Conservation (phyloP, 352 stramenopile species). For the Phytopythium aichiense region DNA sequence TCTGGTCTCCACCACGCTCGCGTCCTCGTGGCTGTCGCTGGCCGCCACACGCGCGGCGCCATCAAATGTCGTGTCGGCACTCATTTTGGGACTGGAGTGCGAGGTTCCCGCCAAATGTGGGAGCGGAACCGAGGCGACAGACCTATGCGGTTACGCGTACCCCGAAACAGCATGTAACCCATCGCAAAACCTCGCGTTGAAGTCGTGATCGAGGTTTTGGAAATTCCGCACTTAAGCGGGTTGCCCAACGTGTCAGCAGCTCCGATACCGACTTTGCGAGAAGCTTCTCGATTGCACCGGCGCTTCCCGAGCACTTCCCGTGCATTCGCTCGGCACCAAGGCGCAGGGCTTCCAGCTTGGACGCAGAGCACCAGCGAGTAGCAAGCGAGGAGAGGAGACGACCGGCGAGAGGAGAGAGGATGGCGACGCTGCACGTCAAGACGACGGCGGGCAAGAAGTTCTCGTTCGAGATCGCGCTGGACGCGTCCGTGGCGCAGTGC, state of each 20-base stretch:
- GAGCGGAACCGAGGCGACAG: background rate
- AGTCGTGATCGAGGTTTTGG: background rate
- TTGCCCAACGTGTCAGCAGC: background rate
- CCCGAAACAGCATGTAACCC: too few species aligned
- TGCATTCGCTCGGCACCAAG: too few species aligned
- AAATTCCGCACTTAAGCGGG: constrained; percentile 1
- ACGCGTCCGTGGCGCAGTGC: constrained; percentile 64
- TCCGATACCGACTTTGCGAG: background rate
- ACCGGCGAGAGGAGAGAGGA: constrained; percentile 45
- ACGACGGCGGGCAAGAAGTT: constrained; percentile 81
- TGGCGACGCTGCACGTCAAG: constrained; percentile 76
- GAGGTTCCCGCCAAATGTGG: background rate
- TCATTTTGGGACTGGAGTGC: too few species aligned
- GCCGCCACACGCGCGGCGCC: background rate
- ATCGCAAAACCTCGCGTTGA: background rate
- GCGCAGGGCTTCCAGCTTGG: too few species aligned
- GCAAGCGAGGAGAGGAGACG: background rate
- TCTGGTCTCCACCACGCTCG: background rate
- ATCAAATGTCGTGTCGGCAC: too few species aligned
- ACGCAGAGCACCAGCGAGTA: background rate
- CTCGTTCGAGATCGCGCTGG: constrained; percentile 65
- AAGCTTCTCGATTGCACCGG: background rate
- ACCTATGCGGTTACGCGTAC: background rate
- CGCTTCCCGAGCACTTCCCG: too few species aligned
- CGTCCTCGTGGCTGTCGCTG: background rate